Base-by-base conservation (phyloP, 495 filamentous ascomycete genomes). In the Neurospora sp. region DNA sequence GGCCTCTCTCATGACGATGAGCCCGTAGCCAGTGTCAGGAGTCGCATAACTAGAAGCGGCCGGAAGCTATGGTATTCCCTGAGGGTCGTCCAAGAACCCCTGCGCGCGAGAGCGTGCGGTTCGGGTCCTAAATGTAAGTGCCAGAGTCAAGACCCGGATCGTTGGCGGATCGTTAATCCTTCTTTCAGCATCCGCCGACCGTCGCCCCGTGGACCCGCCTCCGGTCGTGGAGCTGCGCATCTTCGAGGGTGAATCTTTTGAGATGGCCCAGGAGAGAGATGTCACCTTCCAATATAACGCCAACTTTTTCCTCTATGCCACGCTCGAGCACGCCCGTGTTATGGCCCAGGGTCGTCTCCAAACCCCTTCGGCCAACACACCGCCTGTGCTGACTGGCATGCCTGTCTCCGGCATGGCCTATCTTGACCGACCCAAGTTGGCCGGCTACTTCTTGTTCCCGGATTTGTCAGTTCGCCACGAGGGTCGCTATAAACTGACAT, bases 361-460 rank as follows among this genome's bases (percentile, higher is more conserved):
- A 70, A 86, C 88, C 31, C 86, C 89, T 4, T 82, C 90, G 35
- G 83, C 86, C 17, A 90, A 90, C 38, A 88, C 88, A 44, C 90
- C 91, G 35, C 93, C 94, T 1, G 94, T 98, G 44, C 86, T 99
- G 74, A 99, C 96, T 1, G 96, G 96, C 76, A 94, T 96, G 75
- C 94, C 94, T 2, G 96, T 98, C 8, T 97, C 96, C 48, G 96
- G 96, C 48, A 96, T 98, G 86, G 94, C 95, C 27, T 98, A 98
- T 79, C 86, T 99, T 37, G 96, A 99, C 77, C 93, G 96, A 38
- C 96, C 96, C 1, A 85, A 84, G 27, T 93, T 93, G 53, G 96
- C 95, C 65, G 96, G 96, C 70, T 99, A 98, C 82, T 99, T 99
- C 80, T 91, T 99, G 81, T 99, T 99, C 78, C 96, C 96, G 0